Evolutionary conservation across 2,329 filamentous ascomycete species (phyloP), one percentile per base, ranked within the genome.

Genomic region (Sarocladium brachiariae): DNA sequence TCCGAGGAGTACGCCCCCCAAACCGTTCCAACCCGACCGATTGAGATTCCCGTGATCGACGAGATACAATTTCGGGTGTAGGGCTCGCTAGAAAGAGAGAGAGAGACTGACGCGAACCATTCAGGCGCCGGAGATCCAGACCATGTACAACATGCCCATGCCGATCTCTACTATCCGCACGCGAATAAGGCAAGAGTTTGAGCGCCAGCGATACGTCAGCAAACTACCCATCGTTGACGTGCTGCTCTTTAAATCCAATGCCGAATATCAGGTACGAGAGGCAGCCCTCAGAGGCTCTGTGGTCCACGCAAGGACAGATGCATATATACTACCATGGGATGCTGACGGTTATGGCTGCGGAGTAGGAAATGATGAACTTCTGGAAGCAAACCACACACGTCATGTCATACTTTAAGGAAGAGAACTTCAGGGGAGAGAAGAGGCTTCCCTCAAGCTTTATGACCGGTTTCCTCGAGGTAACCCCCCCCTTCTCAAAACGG

Each of bases 361-460:
- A 47, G 50, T 60, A 96, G 91, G 93, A 99, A 78, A 99, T 88
- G 50, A 83, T 99, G 77, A 99, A 99, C 75, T 99, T 87, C 78
- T 99, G 93, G 93, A 96, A 96, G 73, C 93, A 99, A 72, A 78
- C 91, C 55, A 87, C 87, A 56, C 93, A 99, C 69, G 80, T 99
- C 60, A 89, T 99, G 80, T 90, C 93, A 62, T 99, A 96, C 72
- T 99, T 97, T 79, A 84, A 91, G 66, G 79, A 84, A 61, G 91
- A 97, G 70, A 80, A 78, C 69, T 80, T 81, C 66, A 73, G 89
- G 83, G 76, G 89, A 82, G 68, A 86, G 76, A 68, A 89, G 60
- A 83, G 81, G 66, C 72, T 96, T 70, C 92, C 92, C 34, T 82
- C 82, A 62, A 93, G 81, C 75, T 99, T 99, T 74, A 95, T 99